Evolutionary conservation across 176 grass and related monocot genomes (phyloP).

Genomic region (Chrysopogon serrulatus): DNA sequence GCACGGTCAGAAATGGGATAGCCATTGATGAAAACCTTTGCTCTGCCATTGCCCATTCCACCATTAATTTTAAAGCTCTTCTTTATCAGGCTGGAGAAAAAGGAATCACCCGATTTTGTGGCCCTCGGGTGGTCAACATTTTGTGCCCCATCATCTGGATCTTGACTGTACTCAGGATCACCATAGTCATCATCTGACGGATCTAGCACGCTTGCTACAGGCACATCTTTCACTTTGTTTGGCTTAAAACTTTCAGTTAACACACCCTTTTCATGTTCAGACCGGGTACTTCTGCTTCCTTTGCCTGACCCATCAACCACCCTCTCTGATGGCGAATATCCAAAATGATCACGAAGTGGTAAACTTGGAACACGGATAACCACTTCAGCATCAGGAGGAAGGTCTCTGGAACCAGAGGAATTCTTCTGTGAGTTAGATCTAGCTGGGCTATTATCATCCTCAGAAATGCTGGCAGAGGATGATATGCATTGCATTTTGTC

Average conservation of each 20-base stretch:
- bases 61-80: conserved; percentile 73
- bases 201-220: conserved; percentile 73
- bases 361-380: conserved; percentile 68
- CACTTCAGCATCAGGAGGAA: conserved; percentile 47
- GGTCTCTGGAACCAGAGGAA: conserved; percentile 37
- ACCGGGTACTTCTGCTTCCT: conserved; percentile 82
- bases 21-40: conserved; percentile 79
- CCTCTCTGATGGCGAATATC: conserved; percentile 42
- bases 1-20: conserved; percentile 67
- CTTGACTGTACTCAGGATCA: conserved; percentile 49
- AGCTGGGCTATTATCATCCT: conserved; percentile 45
- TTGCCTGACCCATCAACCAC: conserved; percentile 59
- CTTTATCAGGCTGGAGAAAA: conserved; percentile 87
- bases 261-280: conserved; percentile 77
- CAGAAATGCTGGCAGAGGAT: conserved; percentile 58
- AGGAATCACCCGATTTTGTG: conserved; percentile 66
- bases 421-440: conserved; percentile 52
- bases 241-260: conserved; percentile 78
- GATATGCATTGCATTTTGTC: conserved; percentile 55
- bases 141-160: conserved; percentile 35
- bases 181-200: conserved; percentile 68
- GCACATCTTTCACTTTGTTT: conserved; percentile 73
- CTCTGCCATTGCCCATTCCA: conserved; percentile 38
- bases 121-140: conserved; percentile 33
- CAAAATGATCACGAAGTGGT: conserved; percentile 70